phyloP scores from a whole-genome alignment of 768 basidiomycete genomes.

The Obba rivulosa region DNA sequence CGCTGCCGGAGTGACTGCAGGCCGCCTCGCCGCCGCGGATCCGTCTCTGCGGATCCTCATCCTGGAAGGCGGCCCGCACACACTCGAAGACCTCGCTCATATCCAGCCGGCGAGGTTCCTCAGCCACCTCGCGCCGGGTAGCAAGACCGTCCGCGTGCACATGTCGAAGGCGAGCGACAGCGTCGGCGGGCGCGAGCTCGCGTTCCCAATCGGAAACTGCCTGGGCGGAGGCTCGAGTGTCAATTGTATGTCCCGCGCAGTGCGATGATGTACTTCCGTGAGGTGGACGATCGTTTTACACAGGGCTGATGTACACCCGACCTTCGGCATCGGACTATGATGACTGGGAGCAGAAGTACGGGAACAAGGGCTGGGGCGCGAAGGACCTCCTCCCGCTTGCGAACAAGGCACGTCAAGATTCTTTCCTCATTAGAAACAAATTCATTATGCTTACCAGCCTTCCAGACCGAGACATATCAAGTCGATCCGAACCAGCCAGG shows the following conservation, averaged over 20 bases:
- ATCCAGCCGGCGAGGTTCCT: slow-evolving; percentile 49
- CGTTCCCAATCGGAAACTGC: slow-evolving; percentile 40
- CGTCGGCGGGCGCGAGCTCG: slow-evolving; percentile 36
- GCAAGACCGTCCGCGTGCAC: slow-evolving; percentile 40
- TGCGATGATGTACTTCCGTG: neutral
- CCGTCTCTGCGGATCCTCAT: slow-evolving; percentile 52
- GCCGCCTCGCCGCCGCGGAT: slow-evolving; percentile 46
- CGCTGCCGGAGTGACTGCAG: slow-evolving; percentile 47
- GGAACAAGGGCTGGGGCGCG: slow-evolving; percentile 60
- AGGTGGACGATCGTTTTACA: neutral
- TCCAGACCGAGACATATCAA: slow-evolving; percentile 36
- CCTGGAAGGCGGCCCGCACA: slow-evolving; percentile 53
- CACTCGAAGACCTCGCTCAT: slow-evolving; percentile 38
- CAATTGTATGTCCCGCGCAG: slow-evolving; percentile 38
- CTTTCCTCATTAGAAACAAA: slow-evolving; percentile 56
- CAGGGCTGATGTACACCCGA: slow-evolving; percentile 48
- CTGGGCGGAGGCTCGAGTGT: slow-evolving; percentile 59
- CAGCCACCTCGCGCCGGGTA: slow-evolving; percentile 31
- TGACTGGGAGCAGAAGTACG: slow-evolving; percentile 48
- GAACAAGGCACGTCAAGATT: slow-evolving; percentile 45
- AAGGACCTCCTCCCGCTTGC: slow-evolving; percentile 53
- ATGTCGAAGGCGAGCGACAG: slow-evolving; percentile 32
- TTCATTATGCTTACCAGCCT: slow-evolving; percentile 27
- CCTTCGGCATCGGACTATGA: slow-evolving; percentile 63
- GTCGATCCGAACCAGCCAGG: slow-evolving; percentile 21